Percentiles rank a stretch among this genome's conserved stretches.
phyloP scores from a whole-genome alignment of 2,329 filamentous ascomycete genomes.

The Aspergillus quadricinctus region DNA sequence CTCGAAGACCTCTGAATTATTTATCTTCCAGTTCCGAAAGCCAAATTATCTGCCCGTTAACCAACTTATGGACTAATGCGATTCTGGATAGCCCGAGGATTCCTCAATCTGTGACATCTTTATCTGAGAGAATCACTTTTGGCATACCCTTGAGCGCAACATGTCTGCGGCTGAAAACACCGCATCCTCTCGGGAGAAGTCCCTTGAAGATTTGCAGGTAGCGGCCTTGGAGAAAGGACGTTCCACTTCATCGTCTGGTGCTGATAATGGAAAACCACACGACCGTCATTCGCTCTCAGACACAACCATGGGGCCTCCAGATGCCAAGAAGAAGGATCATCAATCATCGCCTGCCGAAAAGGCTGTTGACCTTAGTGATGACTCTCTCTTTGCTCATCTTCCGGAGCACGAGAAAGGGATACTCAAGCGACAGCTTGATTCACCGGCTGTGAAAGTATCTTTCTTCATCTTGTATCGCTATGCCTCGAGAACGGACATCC shows the following conservation, averaged over 20 bases:
- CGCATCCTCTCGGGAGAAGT: slow-evolving; percentile 2
- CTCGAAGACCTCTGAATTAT: not conserved
- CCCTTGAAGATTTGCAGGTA: slow-evolving; percentile 2
- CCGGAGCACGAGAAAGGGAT: slow-evolving; percentile 62
- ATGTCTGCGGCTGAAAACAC: slow-evolving; percentile 10
- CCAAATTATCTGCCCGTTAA: not conserved
- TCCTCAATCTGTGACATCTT: not conserved
- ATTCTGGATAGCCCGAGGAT: not conserved
- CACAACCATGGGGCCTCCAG: slow-evolving; percentile 17
- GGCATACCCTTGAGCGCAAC: not conserved
- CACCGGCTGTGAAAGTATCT: slow-evolving; percentile 61
- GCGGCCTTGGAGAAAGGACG: slow-evolving; percentile 2
- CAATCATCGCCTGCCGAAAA: slow-evolving; percentile 7
- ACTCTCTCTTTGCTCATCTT: slow-evolving; percentile 58
- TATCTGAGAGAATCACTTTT: not conserved
- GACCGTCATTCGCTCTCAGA: slow-evolving; percentile 17
- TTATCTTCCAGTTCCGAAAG: not conserved
- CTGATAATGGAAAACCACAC: slow-evolving; percentile 13
- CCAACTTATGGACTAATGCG: not conserved
- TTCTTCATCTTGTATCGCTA: slow-evolving; percentile 66
- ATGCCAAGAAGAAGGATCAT: slow-evolving; percentile 15
- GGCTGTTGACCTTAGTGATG: slow-evolving; percentile 32
- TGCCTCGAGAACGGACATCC: slow-evolving; percentile 59
- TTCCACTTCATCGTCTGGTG: not conserved
- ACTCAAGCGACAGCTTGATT: slow-evolving; percentile 64